Evolutionary conservation across 352 stramenopile species (phyloP).

Genomic region (Pythium dissotocum): DNA sequence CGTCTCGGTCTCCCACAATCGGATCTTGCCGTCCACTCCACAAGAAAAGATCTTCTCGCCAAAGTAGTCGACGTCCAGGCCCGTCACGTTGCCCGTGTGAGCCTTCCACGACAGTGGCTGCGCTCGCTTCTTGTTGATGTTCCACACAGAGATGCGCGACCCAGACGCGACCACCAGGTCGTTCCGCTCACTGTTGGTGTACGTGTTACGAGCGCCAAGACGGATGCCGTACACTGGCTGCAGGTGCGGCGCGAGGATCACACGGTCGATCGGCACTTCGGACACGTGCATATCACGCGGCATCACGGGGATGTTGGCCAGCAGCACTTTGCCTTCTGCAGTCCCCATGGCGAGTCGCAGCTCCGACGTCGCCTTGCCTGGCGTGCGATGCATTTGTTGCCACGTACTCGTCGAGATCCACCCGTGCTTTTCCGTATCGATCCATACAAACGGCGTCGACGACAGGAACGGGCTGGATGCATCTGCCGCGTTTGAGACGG

Average conservation of each 20-base stretch:
- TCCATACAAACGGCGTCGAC: constrained; percentile 44
- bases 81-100: constrained; percentile 71
- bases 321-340: constrained; percentile 57
- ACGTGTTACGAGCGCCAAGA: constrained; percentile 53
- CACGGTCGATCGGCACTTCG: constrained; percentile 43
- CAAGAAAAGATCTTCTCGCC: constrained; percentile 62
- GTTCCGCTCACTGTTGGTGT: constrained; percentile 48
- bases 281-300: constrained; percentile 18
- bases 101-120: constrained; percentile 53
- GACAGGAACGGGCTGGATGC: constrained; percentile 30
- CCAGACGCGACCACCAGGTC: constrained; percentile 64
- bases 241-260: constrained; percentile 52
- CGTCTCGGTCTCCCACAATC: constrained; percentile 55
- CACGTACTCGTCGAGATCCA: constrained; percentile 71
- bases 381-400: constrained; percentile 57
- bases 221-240: constrained; percentile 66
- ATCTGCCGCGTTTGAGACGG: neutral
- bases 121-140: constrained; percentile 52
- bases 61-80: constrained; percentile 60
- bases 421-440: constrained; percentile 72
- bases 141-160: constrained; percentile 72
- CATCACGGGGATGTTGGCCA: constrained; percentile 41
- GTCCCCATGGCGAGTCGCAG: constrained; percentile 62
- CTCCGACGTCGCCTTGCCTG: constrained; percentile 12
- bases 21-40: constrained; percentile 63